Percentiles rank a stretch among this genome's conserved stretches.
Evolutionary conservation across 805 yeast genomes (phyloP).

Genomic region (Brettanomyces naardenensis): DNA sequence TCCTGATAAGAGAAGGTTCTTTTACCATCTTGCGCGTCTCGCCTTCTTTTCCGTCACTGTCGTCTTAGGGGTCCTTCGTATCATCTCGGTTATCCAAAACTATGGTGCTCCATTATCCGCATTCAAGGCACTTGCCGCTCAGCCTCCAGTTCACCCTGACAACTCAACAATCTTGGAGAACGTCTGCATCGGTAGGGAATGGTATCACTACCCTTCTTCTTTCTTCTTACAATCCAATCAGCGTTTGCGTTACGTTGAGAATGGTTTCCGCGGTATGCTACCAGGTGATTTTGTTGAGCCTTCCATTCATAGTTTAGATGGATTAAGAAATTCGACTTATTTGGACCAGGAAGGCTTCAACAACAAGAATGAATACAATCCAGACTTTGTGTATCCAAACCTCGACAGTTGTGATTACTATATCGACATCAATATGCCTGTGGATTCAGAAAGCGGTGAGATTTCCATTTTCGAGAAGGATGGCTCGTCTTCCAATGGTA

Average conservation of each 20-base stretch:
- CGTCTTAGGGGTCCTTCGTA: slow-evolving; percentile 40
- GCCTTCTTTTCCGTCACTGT: slow-evolving; percentile 12
- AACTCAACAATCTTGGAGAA: slow-evolving; percentile 27
- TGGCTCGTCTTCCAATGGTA: slow-evolving; percentile 14
- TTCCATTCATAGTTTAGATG: slow-evolving; percentile 10
- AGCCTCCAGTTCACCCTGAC: slow-evolving; percentile 5
- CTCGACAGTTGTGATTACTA: slow-evolving; percentile 56
- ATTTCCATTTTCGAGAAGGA: slow-evolving; percentile 18
- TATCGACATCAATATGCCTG: slow-evolving; percentile 52
- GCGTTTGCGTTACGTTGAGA: slow-evolving; percentile 58
- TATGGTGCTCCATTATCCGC: slow-evolving; percentile 69
- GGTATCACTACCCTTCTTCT: slow-evolving; percentile 90
- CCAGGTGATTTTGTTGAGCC: slow-evolving; percentile 76
- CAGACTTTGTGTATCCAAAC: slow-evolving; percentile 38
- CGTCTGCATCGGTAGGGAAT: slow-evolving; percentile 89
- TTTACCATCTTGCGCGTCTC: neutral
- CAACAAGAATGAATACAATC: slow-evolving; percentile 60
- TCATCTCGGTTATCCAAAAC: slow-evolving; percentile 51
- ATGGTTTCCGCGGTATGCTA: slow-evolving; percentile 79
- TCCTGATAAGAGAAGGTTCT: neutral
- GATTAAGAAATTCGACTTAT: slow-evolving; percentile 31
- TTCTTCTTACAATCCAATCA: slow-evolving; percentile 63
- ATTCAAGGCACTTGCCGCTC: slow-evolving; percentile 34
- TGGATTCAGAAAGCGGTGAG: slow-evolving; percentile 39
- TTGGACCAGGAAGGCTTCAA: slow-evolving; percentile 61